A percentile compares a stretch with the other conserved stretches of the same genome.
phyloP scores from a whole-genome alignment of 208 protist genomes.

The Wallacemonas collosoma region DNA sequence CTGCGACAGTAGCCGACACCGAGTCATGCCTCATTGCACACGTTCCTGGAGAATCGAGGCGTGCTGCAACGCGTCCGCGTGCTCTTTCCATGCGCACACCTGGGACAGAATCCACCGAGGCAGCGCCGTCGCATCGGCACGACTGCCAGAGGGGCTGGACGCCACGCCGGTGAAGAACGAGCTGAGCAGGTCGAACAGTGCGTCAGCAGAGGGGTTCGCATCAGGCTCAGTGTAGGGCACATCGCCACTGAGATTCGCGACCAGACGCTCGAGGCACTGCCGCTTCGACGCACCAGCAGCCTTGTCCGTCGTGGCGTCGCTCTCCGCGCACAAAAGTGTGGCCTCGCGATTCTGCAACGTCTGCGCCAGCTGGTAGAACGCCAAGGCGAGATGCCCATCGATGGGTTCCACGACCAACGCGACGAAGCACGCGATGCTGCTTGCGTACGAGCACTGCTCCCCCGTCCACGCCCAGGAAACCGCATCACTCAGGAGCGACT shows the following conservation, averaged over 20 bases:
- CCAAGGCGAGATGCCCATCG: background rate
- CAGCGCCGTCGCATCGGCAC: background rate
- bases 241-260: background rate
- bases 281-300: background rate
- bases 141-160: background rate
- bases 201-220: background rate
- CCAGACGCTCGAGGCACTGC: background rate
- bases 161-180: background rate
- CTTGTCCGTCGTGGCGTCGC: too few species aligned
- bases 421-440: conserved; percentile 10
- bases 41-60: too few species aligned
- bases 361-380: background rate
- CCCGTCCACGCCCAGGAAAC: background rate
- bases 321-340: background rate
- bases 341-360: background rate
- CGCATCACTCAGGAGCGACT: background rate
- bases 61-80: background rate
- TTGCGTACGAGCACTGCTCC: background rate
- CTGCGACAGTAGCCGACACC: background rate
- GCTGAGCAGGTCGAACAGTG: background rate
- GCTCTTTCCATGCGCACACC: background rate
- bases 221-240: background rate
- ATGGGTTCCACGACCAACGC: background rate
- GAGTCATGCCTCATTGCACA: too few species aligned
- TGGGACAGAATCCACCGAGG: background rate